phyloP scores from a whole-genome alignment of 2,329 filamentous ascomycete species.

The Keithomyces neogunnii region DNA sequence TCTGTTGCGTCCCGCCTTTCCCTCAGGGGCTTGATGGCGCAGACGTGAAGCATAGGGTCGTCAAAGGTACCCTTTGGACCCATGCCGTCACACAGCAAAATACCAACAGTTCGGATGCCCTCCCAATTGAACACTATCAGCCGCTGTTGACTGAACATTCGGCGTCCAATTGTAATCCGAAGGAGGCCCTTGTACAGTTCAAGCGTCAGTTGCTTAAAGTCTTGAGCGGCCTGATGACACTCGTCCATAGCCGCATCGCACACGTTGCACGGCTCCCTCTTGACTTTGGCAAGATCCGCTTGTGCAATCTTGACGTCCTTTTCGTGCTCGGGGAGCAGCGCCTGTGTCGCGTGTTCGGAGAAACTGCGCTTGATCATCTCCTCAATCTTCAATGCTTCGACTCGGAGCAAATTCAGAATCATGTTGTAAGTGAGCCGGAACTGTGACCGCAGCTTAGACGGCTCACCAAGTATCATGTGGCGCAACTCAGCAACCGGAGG shows the following conservation, averaged over 20 bases:
- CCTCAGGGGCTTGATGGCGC: slow-evolving; percentile 65
- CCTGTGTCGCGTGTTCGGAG: slow-evolving; percentile 95
- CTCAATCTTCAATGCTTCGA: slow-evolving; percentile 95
- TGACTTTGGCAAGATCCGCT: slow-evolving; percentile 83
- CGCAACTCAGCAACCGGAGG: slow-evolving; percentile 75
- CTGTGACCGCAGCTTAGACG: slow-evolving; percentile 89
- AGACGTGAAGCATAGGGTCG: slow-evolving; percentile 63
- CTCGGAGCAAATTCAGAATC: slow-evolving; percentile 91
- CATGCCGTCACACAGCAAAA: slow-evolving; percentile 69
- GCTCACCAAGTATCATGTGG: slow-evolving; percentile 93
- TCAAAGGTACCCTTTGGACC: slow-evolving; percentile 48
- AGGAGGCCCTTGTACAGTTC: slow-evolving; percentile 72
- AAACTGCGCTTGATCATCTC: slow-evolving; percentile 99
- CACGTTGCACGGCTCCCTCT: slow-evolving; percentile 70
- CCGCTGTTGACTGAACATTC: slow-evolving; percentile 67
- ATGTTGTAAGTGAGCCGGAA: slow-evolving; percentile 99
- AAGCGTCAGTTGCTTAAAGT: slow-evolving; percentile 68
- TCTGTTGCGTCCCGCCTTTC: slow-evolving; percentile 72
- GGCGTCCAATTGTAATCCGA: slow-evolving; percentile 71
- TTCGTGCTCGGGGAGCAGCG: slow-evolving; percentile 87
- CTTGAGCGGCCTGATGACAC: slow-evolving; percentile 75
- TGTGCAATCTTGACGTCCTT: slow-evolving; percentile 89
- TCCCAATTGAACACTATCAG: slow-evolving; percentile 81
- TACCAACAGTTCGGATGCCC: slow-evolving; percentile 71
- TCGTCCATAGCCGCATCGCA: slow-evolving; percentile 74